A percentile compares a stretch with the other conserved stretches of the same genome.
phyloP scores from a whole-genome alignment of 2,329 filamentous ascomycete species.

The Emergomyces africanus region DNA sequence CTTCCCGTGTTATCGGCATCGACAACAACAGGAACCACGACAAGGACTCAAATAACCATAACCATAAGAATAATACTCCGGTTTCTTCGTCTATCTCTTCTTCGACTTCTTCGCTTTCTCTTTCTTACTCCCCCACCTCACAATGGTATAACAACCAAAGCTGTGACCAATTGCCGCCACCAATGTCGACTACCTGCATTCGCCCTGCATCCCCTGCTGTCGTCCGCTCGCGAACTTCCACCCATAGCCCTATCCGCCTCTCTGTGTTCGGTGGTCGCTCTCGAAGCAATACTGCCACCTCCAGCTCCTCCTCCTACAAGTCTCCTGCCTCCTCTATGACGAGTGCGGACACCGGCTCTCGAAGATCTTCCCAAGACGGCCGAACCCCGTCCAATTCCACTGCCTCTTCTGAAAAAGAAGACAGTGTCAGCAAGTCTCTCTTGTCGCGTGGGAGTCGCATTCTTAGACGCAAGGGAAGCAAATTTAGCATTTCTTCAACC shows the following conservation, averaged over 20 bases:
- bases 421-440: slow-evolving; percentile 28
- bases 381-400: slow-evolving; percentile 18
- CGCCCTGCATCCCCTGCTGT: slow-evolving; percentile 6
- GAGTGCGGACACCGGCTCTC: slow-evolving; percentile 20
- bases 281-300: slow-evolving; percentile 38
- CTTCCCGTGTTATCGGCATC: neutral
- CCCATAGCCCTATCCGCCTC: slow-evolving; percentile 26
- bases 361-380: slow-evolving; percentile 22
- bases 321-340: slow-evolving; percentile 35
- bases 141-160: slow-evolving; percentile 9
- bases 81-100: neutral
- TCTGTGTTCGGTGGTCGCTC: slow-evolving; percentile 30
- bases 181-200: slow-evolving; percentile 7
- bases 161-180: slow-evolving; percentile 6
- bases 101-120: too few relatives aligned
- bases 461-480: slow-evolving; percentile 35
- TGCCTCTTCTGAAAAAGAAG: slow-evolving; percentile 21
- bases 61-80: slow-evolving; percentile 1
- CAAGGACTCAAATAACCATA: neutral
- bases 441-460: slow-evolving; percentile 35
- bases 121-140: neutral
- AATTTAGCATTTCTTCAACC: slow-evolving; percentile 31
- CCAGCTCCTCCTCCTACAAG: slow-evolving; percentile 33
- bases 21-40: neutral
- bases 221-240: slow-evolving; percentile 10